Base-by-base conservation (phyloP, 2,329 filamentous ascomycete genomes). In the Phoma sp. region DNA sequence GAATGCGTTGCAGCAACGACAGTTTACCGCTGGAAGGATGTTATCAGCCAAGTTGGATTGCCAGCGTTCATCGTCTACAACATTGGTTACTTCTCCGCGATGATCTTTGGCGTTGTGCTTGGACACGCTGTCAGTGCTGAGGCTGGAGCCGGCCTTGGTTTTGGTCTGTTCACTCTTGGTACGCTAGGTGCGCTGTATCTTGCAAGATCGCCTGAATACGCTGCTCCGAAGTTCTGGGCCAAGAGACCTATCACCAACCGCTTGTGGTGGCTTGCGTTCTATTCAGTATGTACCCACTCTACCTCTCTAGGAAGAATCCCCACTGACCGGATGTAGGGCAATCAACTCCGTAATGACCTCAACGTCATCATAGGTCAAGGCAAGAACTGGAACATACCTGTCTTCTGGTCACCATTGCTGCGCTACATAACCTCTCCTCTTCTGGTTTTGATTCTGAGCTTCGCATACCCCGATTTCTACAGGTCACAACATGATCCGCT, bases 381-480 rank as follows among this genome's bases (percentile, higher is more conserved):
- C 48, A 80, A 78, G 33, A 83, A 84, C 68, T 84, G 81, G 81
- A 75, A 62, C 1, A 80, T 84, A 21, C 81, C 82, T 2, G 55
- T 54, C 56, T 78, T 81, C 64, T 81, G 80, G 77, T 76, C 77
- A 1, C 17, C 42, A 7, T 15, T 57, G 14, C 53, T 57, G 18
- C 34, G 38, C n/a, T 51, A 57, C 38, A 43, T 54, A 6, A 25
- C 46, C 15, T 47, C 37, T 12, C 50, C 50, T 4, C 32, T 49
- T 7, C 54, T 52, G 5, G 39, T 37, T n/a, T 48, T 48, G 29
- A 45, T 46, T 20, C 42, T 54, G 37, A 50, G 33, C 23, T 50
- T 60, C 6, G 49, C 38, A 9, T 48, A 46, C 26, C 53, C 40
- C 5, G 7, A 42, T 25, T 54, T 52, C 23, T 34, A 32, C 40